Evolutionary conservation across 1,139 yeast species (phyloP), one percentile per base, ranked within the genome.

Genomic region (Kluyveromyces sp.): DNA sequence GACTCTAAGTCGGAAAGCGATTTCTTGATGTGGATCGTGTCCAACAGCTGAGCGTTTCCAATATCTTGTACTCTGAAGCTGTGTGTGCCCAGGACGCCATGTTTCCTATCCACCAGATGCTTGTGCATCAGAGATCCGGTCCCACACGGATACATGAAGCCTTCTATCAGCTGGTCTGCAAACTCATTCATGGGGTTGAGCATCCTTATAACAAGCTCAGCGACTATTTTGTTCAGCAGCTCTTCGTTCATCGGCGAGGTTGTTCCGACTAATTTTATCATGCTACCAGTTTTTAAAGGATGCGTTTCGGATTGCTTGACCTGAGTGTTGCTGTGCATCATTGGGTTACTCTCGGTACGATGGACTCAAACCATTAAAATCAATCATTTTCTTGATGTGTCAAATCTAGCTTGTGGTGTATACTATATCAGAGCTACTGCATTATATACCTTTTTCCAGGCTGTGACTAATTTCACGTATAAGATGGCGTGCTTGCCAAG

Each of bases 21-120:
- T 18, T 49, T 50, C 36, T 55, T 50, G 19, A 55, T 37, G 29
- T 51, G 48, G 4, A 57, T 48, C n/a, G 55, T 20, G 33, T 58
- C 60, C 20, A 58, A 44, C 20, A 56, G 20, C 13, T 54, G 46
- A 3, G 57, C 58, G 36, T 57, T 53, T 3, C 60, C 60, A 19
- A 57, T 40, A 30, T 49, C 52, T 25, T 45, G 41, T 3, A 40
- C 26, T 6, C 46, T 49, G 17, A 25, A 40, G 1, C 36, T 41
- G 9, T 26, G 34, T 9, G 26, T 22, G 6, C 26, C 26, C 8
- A 22, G 26, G 9, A 22, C 8, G 3, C 41, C 28, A 11, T 13
- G 32, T 22, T 13, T 37, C 13, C 42, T 39, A 22, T 33, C 34
- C 12, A n/a, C 39, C 17, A 29, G 32, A 16, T 33, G 20, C 13